phyloP scores from a whole-genome alignment of 1,139 yeast genomes.

The Yamadazyma dushanensis region DNA sequence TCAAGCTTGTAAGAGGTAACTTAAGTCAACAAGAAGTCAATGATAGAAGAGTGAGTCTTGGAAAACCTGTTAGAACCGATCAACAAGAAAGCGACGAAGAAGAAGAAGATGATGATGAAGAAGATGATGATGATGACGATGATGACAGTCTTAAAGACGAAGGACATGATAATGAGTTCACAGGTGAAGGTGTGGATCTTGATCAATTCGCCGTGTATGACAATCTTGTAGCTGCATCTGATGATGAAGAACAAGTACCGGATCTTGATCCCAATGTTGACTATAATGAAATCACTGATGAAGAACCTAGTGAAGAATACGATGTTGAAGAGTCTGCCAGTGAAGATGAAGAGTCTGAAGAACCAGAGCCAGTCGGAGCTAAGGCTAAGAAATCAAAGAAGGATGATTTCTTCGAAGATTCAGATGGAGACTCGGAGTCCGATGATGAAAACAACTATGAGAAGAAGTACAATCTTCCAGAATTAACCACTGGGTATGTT shows the following conservation, averaged over 20 bases:
- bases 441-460: conserved; percentile 18
- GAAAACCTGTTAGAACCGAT: conserved; percentile 18
- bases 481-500: conserved; percentile 71
- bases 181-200: conserved; percentile 34
- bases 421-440: conserved; percentile 24
- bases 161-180: conserved; percentile 56
- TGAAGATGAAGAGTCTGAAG: conserved; percentile 12
- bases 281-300: conserved; percentile 65
- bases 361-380: conserved; percentile 19
- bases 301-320: conserved; percentile 44
- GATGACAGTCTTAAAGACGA: conserved; percentile 56
- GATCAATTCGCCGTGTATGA: conserved; percentile 47
- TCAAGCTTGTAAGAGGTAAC: conserved; percentile 61
- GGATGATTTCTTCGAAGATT: conserved; percentile 42
- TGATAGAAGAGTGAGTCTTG: conserved; percentile 27
- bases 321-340: conserved; percentile 27
- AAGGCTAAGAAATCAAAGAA: conserved; percentile 20
- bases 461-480: conserved; percentile 52
- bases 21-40: conserved; percentile 47
- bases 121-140: conserved; percentile 44
- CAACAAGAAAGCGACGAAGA: conserved; percentile 8
- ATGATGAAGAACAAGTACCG: conserved; percentile 38
- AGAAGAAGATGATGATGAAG: conserved; percentile 9
- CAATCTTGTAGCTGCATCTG: conserved; percentile 50
- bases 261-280: conserved; percentile 43